phyloP scores from a whole-genome alignment of 805 yeast genomes.

The Candida ipomoeae region DNA sequence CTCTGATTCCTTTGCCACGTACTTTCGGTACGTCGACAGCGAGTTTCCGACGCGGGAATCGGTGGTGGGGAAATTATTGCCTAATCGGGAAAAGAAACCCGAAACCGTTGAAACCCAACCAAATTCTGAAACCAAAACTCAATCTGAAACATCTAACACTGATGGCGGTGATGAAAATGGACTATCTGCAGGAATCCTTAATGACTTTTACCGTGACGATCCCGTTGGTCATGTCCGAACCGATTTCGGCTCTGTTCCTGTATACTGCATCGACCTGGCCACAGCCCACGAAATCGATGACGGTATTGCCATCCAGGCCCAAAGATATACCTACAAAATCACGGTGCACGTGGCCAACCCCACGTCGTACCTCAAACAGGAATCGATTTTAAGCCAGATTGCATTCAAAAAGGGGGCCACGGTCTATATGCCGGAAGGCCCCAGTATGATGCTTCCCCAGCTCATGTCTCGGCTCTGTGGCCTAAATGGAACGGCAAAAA shows the following conservation, averaged over 20 bases:
- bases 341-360: conserved; percentile 88
- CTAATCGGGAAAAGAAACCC: neutral
- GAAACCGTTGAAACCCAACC: neutral
- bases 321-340: conserved; percentile 34
- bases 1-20: conserved; percentile 42
- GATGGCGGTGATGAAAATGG: neutral
- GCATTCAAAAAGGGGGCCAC: conserved; percentile 65
- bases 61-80: neutral
- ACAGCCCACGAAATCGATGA: conserved; percentile 91
- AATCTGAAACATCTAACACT: too few species aligned
- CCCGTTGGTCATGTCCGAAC: conserved; percentile 30
- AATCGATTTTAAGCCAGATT: conserved; percentile 41
- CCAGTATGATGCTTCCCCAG: conserved; percentile 67
- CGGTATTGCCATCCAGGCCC: conserved; percentile 63
- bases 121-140: too few species aligned
- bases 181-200: neutral
- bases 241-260: conserved; percentile 44
- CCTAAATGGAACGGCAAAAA: conserved; percentile 36
- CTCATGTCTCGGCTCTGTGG: conserved; percentile 49
- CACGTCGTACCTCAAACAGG: conserved; percentile 52
- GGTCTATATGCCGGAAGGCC: conserved; percentile 65
- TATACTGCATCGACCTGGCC: conserved; percentile 80
- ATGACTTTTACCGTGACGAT: conserved; percentile 24
- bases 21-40: conserved; percentile 30
- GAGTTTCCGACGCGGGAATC: neutral